These are phyloP conservation scores for Lentinula detonsa DNA, from an alignment of 768 basidiomycete genomes.

Conservation along the genomic window DNA sequence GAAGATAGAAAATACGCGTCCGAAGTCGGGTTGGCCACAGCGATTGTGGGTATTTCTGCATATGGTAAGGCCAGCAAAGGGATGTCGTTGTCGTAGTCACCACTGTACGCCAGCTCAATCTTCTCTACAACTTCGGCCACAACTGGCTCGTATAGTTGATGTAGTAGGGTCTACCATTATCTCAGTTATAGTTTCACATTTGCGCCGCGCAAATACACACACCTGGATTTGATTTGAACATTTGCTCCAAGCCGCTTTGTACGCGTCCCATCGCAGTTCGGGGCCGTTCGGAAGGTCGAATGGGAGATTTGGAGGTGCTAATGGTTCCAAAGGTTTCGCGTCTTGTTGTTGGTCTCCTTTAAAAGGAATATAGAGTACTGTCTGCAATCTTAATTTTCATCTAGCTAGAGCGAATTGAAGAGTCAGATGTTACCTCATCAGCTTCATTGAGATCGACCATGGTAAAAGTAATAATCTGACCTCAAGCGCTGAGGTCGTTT, in stretches of 20 bases:
- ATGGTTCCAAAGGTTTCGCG: not conserved
- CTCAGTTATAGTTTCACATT: not conserved
- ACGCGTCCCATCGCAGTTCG: constrained; percentile 41
- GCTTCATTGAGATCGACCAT: not conserved
- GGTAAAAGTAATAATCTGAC: not conserved
- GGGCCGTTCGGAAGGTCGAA: not conserved
- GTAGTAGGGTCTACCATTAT: constrained; percentile 35
- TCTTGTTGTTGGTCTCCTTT: not conserved
- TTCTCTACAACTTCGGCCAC: constrained; percentile 36
- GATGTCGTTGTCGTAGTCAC: constrained; percentile 12
- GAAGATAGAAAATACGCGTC: constrained; percentile 44
- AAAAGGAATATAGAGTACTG: constrained; percentile 4
- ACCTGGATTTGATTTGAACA: constrained; percentile 56
- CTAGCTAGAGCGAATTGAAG: not conserved
- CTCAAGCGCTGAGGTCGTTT: too few species aligned
- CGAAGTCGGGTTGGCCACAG: constrained; percentile 33
- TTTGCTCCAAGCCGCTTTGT: constrained; percentile 51
- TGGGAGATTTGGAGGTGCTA: not conserved
- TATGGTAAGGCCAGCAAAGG: constrained; percentile 50
- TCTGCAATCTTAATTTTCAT: not conserved
- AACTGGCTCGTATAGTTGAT: constrained; percentile 42
- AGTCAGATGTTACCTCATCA: not conserved
- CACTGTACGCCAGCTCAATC: constrained; percentile 37
- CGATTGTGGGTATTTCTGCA: constrained; percentile 53
- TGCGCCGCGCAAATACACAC: not conserved